Base-by-base conservation (phyloP, 1,139 yeast genomes). In the Kodamaea alishanica region DNA sequence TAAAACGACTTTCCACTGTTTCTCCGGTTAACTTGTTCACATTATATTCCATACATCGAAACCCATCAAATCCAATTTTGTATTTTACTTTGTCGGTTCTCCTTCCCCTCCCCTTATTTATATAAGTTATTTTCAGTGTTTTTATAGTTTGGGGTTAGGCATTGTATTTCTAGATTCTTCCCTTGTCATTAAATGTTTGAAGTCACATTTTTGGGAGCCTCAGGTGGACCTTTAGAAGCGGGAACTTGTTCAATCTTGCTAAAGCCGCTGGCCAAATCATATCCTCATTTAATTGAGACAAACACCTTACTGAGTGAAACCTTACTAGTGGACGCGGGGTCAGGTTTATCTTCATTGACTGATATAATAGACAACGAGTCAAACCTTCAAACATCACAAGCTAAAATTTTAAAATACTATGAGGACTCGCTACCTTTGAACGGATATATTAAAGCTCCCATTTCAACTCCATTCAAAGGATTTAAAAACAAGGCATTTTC, bases 161-260 rank as follows among this genome's bases (percentile, higher is more conserved):
- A 15, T 15, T 15, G 20, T 15, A 24, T 11, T 15, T 27, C 27
- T 12, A 11, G 22, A 20, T 24, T 25, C 11, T 26, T 10, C 30
- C 12, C 30, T 33, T 26, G 27, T 22, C 24, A 15, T 15, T 15
- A 15, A 15, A 41, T 41, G 41, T 75, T 75, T 46, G 77, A 75
- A 37, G 51, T 83, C 28, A 79, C 85, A 1, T 74, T 82, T 32
- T 60, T 84, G 42, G 95, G 95, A 5, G 73, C 84, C 10, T 75
- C 84, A 4, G 95, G 95, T 5, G 95, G 95, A 5, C 94, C 94
- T 0, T 56, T 79, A 11, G 90, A 84, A 30, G 77, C 79, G 8
- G 65, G 72, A 15, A 83, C 84, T 3, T 84, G 90, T 46, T 71
- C 87, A 5, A 73, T 80, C 39, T 61, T 88, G 37, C 52, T 88